phyloP scores from a whole-genome alignment of 2,329 filamentous ascomycete species.

The Cordyceps fumosorosea region DNA sequence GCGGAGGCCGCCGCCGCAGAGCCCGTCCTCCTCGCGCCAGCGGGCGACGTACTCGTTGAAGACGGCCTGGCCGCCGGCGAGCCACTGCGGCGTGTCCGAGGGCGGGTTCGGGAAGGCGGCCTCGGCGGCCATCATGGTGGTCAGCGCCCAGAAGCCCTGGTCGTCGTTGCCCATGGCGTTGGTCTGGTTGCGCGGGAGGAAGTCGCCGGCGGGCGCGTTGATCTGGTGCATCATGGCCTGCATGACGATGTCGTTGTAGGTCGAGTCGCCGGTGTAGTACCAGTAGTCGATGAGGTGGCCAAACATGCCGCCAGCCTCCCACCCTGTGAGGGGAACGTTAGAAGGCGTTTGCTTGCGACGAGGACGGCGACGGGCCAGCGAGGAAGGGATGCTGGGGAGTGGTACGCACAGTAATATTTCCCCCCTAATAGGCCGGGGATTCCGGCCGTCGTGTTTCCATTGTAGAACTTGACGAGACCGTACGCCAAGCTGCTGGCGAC shows the following conservation, averaged over 20 bases:
- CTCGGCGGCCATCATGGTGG: constrained; percentile 65
- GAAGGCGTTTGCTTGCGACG: constrained; percentile 12
- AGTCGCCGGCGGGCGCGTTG: constrained; percentile 45
- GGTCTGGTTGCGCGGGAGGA: constrained; percentile 53
- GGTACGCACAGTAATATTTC: constrained; percentile 56
- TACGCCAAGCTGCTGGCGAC: constrained; percentile 42
- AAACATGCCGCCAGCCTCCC: constrained; percentile 61
- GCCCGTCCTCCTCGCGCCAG: constrained; percentile 50
- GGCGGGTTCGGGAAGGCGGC: constrained; percentile 61
- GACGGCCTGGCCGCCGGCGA: constrained; percentile 68
- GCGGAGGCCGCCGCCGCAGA: constrained; percentile 66
- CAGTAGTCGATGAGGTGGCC: constrained; percentile 60
- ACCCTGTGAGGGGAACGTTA: constrained; percentile 29
- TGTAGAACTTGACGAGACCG: constrained; percentile 45
- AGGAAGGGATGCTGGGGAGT: too few relatives aligned
- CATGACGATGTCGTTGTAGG: constrained; percentile 50
- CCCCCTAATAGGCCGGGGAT: constrained; percentile 50
- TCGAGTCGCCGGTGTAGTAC: constrained; percentile 54
- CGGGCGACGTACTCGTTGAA: constrained; percentile 73
- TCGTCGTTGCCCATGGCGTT: constrained; percentile 56
- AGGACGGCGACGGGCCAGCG: too few relatives aligned
- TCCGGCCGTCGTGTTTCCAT: constrained; percentile 53
- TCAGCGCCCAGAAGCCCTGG: constrained; percentile 69
- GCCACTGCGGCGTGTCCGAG: constrained; percentile 56
- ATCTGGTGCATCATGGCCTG: constrained; percentile 49